These are phyloP conservation scores for Ophiocordyceps camponoti-rufipedis DNA, from an alignment of 2,329 filamentous ascomycete genomes.

Conservation along the genomic window DNA sequence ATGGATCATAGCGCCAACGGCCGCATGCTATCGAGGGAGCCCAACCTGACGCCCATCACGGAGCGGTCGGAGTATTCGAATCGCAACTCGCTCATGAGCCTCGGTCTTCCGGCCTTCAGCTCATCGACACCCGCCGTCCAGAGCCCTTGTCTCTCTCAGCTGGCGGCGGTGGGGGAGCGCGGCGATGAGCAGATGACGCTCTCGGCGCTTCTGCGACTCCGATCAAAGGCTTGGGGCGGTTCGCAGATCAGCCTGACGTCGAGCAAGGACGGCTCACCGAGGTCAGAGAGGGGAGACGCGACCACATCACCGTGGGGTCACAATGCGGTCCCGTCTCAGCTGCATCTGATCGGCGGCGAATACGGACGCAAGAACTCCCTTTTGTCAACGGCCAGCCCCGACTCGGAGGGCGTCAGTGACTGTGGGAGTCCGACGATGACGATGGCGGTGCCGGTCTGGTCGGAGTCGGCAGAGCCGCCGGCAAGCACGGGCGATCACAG, in stretches of 20 bases:
- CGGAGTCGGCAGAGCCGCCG: slow-evolving; percentile 1
- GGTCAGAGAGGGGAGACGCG: slow-evolving; percentile 28
- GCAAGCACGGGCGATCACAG: background rate
- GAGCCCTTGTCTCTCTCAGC: slow-evolving; percentile 59
- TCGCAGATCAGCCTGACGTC: slow-evolving; percentile 55
- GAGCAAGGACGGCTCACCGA: slow-evolving; percentile 30
- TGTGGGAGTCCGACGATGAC: slow-evolving; percentile 33
- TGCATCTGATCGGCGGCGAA: slow-evolving; percentile 1
- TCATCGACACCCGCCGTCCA: slow-evolving; percentile 30
- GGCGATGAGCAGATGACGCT: slow-evolving; percentile 54
- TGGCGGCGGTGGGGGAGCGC: slow-evolving; percentile 44
- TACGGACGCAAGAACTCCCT: slow-evolving; percentile 30
- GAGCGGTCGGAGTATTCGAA: slow-evolving; percentile 94
- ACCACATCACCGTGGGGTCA: slow-evolving; percentile 21
- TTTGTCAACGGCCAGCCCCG: slow-evolving; percentile 28
- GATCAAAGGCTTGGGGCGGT: slow-evolving; percentile 63
- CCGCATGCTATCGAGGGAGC: slow-evolving; percentile 58
- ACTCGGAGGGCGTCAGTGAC: slow-evolving; percentile 26
- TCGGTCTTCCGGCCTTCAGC: slow-evolving; percentile 23
- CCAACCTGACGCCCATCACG: slow-evolving; percentile 89
- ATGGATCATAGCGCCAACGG: slow-evolving; percentile 55
- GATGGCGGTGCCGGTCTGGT: slow-evolving; percentile 16
- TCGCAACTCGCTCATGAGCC: slow-evolving; percentile 72
- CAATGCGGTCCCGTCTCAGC: slow-evolving; percentile 2
- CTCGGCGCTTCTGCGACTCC: slow-evolving; percentile 51